Base-by-base conservation (phyloP, 495 filamentous ascomycete species). In the Xylaria telfairii region DNA sequence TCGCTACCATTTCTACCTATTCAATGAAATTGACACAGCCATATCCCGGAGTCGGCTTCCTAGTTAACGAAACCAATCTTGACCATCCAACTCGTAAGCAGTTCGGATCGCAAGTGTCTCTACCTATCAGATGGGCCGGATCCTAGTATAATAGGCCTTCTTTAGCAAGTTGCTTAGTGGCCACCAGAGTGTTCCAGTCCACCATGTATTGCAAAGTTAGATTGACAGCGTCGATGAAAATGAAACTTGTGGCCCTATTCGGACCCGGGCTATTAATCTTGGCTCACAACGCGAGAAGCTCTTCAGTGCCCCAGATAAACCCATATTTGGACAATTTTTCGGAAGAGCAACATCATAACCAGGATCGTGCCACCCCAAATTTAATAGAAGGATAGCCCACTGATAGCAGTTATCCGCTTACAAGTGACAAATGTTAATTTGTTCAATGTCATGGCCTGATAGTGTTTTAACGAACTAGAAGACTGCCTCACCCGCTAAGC, bases 281-380 rank as follows among this genome's bases (percentile, higher is more conserved):
- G 53, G 53, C 53, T 56, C 53, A 26, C 53, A 56, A 56, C 53
- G 53, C 53, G 53, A 26, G 53, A 32, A 56, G 53, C 28, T 56
- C 53, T 56, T 56, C 32, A 4, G 10, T 56, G 6, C 53, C 49
- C 53, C 53, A 56, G 28, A 56, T 56, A 32, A 30, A 17, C 13
- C 12, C 12, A 56, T 56, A 56, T 56, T 56, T 56, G 26, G 5
- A 10, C 13, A 56, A 5, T 1, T 19, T 19, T 0, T 7, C 19
- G 13, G 53, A 26, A 13, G 15, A 24, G 26, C n/a, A 56, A 26
- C 2, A 26, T 17, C 53, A 56, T 56, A 13, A 56, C 53, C 28
- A 24, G 53, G 26, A 56, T 32, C 28, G 53, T 56, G 53, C 53
- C 53, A 30, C 53, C 53, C 4, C 53, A 56, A n/a, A n/a, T n/a